Percentiles rank a stretch among this genome's conserved stretches.
phyloP scores from a whole-genome alignment of 805 yeast species.

The Suhomyces prunicola region DNA sequence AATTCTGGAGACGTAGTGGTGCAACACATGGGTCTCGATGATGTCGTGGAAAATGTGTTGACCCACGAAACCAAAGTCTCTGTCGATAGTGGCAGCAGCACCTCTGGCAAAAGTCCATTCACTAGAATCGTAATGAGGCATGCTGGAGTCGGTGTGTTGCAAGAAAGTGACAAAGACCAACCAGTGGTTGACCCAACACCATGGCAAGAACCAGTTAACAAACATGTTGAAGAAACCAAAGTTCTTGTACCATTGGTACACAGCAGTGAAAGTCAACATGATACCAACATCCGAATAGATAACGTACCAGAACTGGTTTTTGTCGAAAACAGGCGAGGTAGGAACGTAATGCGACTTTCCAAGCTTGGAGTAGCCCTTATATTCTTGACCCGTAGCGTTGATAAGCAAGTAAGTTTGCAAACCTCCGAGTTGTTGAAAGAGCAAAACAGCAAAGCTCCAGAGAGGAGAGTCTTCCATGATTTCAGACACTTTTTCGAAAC shows the following conservation, averaged over 20 bases:
- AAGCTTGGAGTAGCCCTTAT: slow-evolving; percentile 43
- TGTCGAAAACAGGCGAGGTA: slow-evolving; percentile 67
- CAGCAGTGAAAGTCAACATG: slow-evolving; percentile 45
- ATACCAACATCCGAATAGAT: slow-evolving; percentile 74
- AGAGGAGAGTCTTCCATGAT: slow-evolving; percentile 74
- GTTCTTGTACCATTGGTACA: slow-evolving; percentile 57
- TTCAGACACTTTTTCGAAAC: slow-evolving; percentile 46
- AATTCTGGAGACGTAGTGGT: slow-evolving; percentile 78
- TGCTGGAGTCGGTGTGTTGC: slow-evolving; percentile 75
- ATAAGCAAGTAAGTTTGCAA: slow-evolving; percentile 65
- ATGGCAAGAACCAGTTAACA: slow-evolving; percentile 74
- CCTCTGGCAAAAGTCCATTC: slow-evolving; percentile 89
- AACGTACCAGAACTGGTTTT: slow-evolving; percentile 68
- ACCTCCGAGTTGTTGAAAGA: slow-evolving; percentile 74
- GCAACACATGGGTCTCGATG: slow-evolving; percentile 86
- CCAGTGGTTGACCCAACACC: slow-evolving; percentile 85
- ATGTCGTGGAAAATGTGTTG: slow-evolving; percentile 80
- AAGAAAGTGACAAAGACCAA: slow-evolving; percentile 79
- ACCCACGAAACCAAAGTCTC: slow-evolving; percentile 81
- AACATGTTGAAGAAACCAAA: slow-evolving; percentile 63
- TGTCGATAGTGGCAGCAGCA: slow-evolving; percentile 85
- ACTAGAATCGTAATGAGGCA: slow-evolving; percentile 74
- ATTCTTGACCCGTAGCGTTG: slow-evolving; percentile 75
- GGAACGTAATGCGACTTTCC: slow-evolving; percentile 71
- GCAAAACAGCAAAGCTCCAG: slow-evolving; percentile 50